Percentiles rank a stretch among this genome's conserved stretches.
These are phyloP conservation scores for Triangularia verruculosa DNA, from an alignment of 2,329 filamentous ascomycete species.

Conservation along the genomic window DNA sequence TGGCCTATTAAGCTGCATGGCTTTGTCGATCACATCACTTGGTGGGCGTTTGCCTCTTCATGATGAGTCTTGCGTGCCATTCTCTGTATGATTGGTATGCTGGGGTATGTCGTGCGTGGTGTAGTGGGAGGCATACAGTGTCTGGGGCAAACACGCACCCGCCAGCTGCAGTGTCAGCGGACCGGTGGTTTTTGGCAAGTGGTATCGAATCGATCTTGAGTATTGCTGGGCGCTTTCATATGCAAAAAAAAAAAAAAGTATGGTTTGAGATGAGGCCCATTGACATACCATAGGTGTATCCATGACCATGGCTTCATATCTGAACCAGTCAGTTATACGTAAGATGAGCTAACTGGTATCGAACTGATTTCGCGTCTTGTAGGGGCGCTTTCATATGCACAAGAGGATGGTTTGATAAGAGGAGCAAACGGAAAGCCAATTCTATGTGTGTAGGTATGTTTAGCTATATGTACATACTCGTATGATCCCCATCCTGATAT, in stretches of 20 bases:
- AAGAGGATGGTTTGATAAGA: not conserved
- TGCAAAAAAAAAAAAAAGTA: not conserved
- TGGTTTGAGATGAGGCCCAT: not conserved
- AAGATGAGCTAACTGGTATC: not conserved
- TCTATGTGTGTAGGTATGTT: not conserved
- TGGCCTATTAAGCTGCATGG: not conserved
- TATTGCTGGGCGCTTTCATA: not conserved
- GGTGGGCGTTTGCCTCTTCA: not conserved
- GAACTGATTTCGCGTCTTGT: not conserved
- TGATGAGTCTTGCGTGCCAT: not conserved
- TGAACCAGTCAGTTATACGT: no score
- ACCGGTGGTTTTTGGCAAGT: not conserved
- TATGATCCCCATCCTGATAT: not conserved
- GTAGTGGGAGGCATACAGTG: no score
- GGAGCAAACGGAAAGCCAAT: not conserved
- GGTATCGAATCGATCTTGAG: not conserved
- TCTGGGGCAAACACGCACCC: not conserved
- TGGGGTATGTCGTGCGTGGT: not conserved
- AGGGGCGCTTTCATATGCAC: not conserved
- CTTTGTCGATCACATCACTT: not conserved
- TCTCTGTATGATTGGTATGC: not conserved
- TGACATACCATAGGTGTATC: no score
- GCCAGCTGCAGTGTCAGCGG: not conserved
- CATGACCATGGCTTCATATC: no score
- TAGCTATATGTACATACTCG: not conserved